Evolutionary conservation across 441 rosid species (phyloP).

Genomic region (Mallotus japonicus): DNA sequence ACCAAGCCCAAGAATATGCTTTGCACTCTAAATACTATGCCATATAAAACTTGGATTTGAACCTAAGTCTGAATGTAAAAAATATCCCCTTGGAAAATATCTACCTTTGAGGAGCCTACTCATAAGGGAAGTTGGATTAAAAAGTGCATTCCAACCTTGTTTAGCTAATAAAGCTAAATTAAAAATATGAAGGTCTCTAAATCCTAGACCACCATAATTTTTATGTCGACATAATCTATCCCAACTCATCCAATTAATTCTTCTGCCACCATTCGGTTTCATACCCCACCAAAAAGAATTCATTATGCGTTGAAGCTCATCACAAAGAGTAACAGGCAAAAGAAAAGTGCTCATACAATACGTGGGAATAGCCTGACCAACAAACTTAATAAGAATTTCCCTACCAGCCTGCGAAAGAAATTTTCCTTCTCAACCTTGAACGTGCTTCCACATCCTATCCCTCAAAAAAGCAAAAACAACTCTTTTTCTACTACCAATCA

Average conservation of each 20-base stretch:
- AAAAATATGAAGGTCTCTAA: too few species aligned
- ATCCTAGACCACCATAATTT: neutral
- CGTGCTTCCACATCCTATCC: too few species aligned
- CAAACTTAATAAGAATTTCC: too few species aligned
- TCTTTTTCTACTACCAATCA: too few species aligned
- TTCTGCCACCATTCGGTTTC: accelerated
- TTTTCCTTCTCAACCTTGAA: too few species aligned
- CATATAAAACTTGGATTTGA: neutral
- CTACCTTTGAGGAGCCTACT: too few species aligned
- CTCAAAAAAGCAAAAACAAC: too few species aligned
- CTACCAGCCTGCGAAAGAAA: too few species aligned
- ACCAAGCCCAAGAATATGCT: neutral
- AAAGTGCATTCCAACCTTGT: neutral
- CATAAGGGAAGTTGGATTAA: neutral
- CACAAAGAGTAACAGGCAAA: neutral
- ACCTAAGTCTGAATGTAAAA: neutral
- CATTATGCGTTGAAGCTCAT: neutral
- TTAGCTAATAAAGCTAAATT: neutral
- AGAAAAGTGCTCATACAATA: neutral
- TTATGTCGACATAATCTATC: too few species aligned
- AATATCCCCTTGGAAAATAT: neutral
- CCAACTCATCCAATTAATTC: too few species aligned
- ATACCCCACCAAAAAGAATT: too few species aligned
- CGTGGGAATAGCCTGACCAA: too few species aligned
- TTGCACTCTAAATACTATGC: neutral